These are phyloP conservation scores for Phytophthora nicotianae DNA, from an alignment of 352 stramenopile species.

Conservation along the genomic window DNA sequence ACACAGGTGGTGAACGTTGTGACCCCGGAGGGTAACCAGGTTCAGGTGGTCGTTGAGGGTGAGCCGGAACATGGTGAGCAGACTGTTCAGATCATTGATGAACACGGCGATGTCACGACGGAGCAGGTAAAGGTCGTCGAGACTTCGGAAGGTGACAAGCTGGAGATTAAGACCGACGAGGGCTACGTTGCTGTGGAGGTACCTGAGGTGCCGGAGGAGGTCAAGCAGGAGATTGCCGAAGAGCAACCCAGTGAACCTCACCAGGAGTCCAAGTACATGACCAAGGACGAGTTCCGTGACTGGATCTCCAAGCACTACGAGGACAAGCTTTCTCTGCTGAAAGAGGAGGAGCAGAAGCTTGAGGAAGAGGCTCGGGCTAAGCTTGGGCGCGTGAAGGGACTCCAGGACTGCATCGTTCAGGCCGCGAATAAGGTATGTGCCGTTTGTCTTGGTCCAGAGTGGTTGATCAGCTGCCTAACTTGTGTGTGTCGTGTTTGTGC, in stretches of 20 bases:
- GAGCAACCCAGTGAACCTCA: conserved; percentile 3
- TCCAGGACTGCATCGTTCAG: conserved; percentile 55
- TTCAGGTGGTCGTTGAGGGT: conserved; percentile 16
- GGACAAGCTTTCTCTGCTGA: conserved; percentile 22
- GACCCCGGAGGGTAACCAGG: conserved; percentile 2
- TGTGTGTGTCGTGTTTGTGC: conserved; percentile 2
- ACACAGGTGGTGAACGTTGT: conserved; percentile 15
- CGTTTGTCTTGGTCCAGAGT: not conserved
- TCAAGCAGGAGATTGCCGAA: conserved; percentile 7
- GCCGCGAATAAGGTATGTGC: conserved; percentile 52
- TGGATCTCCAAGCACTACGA: conserved; percentile 37
- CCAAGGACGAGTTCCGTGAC: conserved; percentile 47
- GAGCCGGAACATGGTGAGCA: conserved; percentile 14
- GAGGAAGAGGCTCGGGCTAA: conserved; percentile 29
- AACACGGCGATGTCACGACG: conserved; percentile 6
- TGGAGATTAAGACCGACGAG: conserved; percentile 8
- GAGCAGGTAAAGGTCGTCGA: conserved; percentile 4
- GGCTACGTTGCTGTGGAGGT: conserved; percentile 8
- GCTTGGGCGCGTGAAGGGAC: conserved; percentile 22
- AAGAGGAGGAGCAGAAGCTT: conserved; percentile 18
- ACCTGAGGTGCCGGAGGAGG: conserved; percentile 4
- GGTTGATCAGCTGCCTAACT: not conserved
- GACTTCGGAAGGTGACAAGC: conserved; percentile 11
- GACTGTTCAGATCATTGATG: conserved; percentile 15
- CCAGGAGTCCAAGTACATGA: conserved; percentile 33